Evolutionary conservation across 2,329 filamentous ascomycete species (phyloP), one percentile per base, ranked within the genome.

Genomic region (Didymella pinodella): DNA sequence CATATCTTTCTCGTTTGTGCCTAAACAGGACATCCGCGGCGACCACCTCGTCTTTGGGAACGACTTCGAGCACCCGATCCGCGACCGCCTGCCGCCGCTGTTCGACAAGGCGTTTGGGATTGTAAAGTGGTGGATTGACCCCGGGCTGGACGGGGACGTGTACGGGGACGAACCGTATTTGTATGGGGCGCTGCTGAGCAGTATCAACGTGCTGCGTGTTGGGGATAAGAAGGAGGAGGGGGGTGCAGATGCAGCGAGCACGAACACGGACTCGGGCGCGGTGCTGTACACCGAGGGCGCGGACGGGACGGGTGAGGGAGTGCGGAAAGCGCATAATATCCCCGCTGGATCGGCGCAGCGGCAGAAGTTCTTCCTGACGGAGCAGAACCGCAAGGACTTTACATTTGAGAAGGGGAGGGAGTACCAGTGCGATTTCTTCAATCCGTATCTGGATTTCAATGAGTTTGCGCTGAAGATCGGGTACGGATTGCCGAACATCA

Each of bases 61-160:
- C 76, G 93, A 97, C 81, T 97, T 98, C 74, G 93, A 97, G 72
- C 86, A 90, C 49, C 92, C 95, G 0, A 95, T 99, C 67, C 86
- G 92, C 29, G 90, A 97, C 73, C 86, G 88, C 16, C 82, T 99
- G 2, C 94, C 95, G 0, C 91, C 92, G 0, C 93, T 94, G 0
- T 96, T 97, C 77, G 87, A 87, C 72, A 89, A 91, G 10, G 93
- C 93, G 0, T 87, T 97, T 77, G 88, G 87, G 51, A 89, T 97
- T 43, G 91, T 96, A 28, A 91, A 91, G 68, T 96, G 91, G 90
- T 91, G 88, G 81, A 90, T 98, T 48, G 94, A 99, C 73, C 94
- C 94, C 0, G 92, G 93, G 0, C 80, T 99, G 0, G 92, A 97
- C 8, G 93, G 93, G 10, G 93, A 99, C 75, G 88, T 91, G 0